These are phyloP conservation scores for Ramaria sp. DNA, from an alignment of 768 basidiomycete genomes.

Conservation along the genomic window DNA sequence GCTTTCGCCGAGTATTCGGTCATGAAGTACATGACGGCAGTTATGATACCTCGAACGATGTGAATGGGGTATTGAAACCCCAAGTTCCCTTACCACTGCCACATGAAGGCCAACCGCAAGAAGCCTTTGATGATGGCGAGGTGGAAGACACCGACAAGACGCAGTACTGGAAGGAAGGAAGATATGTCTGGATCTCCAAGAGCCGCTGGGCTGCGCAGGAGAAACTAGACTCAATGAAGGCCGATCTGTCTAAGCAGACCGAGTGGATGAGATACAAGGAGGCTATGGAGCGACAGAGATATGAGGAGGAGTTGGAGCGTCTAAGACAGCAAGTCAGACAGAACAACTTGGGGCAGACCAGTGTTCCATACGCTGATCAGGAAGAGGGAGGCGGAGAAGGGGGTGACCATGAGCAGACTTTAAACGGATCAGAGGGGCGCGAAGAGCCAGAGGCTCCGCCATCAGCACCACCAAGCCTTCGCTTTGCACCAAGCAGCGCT, in stretches of 20 bases:
- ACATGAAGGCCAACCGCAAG: constrained; percentile 2
- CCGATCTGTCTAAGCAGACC: not conserved
- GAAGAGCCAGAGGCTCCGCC: not conserved
- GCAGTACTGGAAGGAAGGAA: constrained; percentile 6
- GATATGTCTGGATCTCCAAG: constrained; percentile 5
- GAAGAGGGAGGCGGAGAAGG: not conserved
- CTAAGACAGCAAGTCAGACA: not conserved
- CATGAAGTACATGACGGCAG: constrained; percentile 41
- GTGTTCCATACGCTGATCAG: not conserved
- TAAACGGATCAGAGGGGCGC: not conserved
- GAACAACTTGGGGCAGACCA: not conserved
- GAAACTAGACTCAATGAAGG: constrained; percentile 6
- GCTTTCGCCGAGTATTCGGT: constrained; percentile 54
- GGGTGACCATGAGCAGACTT: not conserved
- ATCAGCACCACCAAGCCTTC: not conserved
- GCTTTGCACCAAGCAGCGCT: not conserved
- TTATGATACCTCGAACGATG: constrained; percentile 4
- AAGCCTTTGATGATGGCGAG: constrained; percentile 1
- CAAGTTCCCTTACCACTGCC: constrained; percentile 1
- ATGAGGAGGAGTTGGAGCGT: not conserved
- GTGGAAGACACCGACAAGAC: constrained; percentile 7
- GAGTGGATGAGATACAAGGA: constrained; percentile 8
- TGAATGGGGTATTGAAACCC: constrained; percentile 2
- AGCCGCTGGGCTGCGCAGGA: constrained; percentile 7
- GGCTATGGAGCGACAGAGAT: not conserved